phyloP scores from a whole-genome alignment of 2,329 filamentous ascomycete species.

The Hymenoscyphus salicellus region DNA sequence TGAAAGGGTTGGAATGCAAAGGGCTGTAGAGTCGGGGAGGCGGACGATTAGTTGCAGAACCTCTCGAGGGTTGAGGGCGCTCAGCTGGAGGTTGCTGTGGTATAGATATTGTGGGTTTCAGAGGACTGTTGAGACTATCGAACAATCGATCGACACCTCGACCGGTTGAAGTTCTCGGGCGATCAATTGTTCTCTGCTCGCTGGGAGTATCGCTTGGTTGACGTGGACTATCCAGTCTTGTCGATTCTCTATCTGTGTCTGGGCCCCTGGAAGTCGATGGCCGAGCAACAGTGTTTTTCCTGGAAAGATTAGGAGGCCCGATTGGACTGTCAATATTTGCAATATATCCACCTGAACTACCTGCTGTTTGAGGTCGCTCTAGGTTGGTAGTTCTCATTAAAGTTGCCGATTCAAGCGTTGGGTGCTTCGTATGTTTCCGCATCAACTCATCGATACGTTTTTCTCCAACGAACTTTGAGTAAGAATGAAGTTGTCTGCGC shows the following conservation, averaged over 20 bases:
- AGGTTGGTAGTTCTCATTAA: constrained; percentile 9
- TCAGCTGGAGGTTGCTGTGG: not conserved
- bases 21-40: not conserved
- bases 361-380: constrained; percentile 1
- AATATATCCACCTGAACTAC: not conserved
- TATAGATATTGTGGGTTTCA: not conserved
- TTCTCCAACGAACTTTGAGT: constrained; percentile 1
- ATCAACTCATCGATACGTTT: constrained; percentile 7
- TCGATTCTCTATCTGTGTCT: not conserved
- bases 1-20: constrained; percentile 9
- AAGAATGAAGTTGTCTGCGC: constrained; percentile 2
- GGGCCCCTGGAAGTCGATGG: constrained; percentile 6
- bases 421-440: constrained; percentile 2
- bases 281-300: not conserved
- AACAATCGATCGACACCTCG: not conserved
- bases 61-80: not conserved
- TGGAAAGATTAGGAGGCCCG: not conserved
- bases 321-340: no score
- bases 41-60: not conserved
- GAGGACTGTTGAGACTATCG: not conserved
- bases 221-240: not conserved
- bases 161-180: not conserved
- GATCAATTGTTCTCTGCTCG: not conserved
- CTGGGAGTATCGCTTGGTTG: not conserved
- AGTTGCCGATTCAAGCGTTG: constrained; percentile 9